Conservation (phyloP, 148 eudicot species). For the Amaranthus cruentus region DNA sequence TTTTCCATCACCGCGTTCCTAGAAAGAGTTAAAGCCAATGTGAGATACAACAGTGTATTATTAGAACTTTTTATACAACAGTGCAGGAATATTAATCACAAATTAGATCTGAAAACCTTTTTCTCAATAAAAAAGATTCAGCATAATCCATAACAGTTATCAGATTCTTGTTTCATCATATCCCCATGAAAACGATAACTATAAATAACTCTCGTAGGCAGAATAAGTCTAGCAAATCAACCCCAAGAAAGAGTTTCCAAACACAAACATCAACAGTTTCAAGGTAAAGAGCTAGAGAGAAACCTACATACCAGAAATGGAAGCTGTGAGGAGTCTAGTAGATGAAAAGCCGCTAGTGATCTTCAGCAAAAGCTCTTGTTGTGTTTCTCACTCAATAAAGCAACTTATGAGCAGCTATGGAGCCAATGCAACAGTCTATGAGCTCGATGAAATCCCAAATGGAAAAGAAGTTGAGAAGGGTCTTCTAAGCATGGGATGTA, state of each 20-base stretch:
- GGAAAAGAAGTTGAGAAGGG: neutral
- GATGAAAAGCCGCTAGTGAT: slow-evolving; percentile 10
- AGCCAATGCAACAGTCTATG: slow-evolving; percentile 15
- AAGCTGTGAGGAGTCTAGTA: slow-evolving; percentile 4
- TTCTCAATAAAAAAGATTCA: neutral
- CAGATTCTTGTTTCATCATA: neutral
- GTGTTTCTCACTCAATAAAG: slow-evolving; percentile 13
- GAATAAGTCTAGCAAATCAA: neutral
- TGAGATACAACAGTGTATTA: neutral
- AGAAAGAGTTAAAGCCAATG: slow-evolving; percentile 10
- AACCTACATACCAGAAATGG: neutral
- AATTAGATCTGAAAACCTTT: no score
- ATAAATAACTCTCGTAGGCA: no score
- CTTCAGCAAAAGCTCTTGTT: slow-evolving; percentile 14
- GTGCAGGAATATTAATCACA: no score
- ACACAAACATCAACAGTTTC: no score
- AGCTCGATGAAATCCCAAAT: slow-evolving; percentile 11
- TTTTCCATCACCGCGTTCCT: slow-evolving; percentile 18
- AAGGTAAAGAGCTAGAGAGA: neutral
- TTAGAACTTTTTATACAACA: no score
- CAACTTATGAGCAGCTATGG: slow-evolving; percentile 17
- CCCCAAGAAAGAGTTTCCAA: no score
- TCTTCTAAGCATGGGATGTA: no score
- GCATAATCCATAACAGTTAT: slow-evolving; percentile 21
- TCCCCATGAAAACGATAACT: neutral